Percentiles rank a stretch among this genome's conserved stretches.
phyloP scores from a whole-genome alignment of 352 stramenopile species.

The Pythium dissotocum region DNA sequence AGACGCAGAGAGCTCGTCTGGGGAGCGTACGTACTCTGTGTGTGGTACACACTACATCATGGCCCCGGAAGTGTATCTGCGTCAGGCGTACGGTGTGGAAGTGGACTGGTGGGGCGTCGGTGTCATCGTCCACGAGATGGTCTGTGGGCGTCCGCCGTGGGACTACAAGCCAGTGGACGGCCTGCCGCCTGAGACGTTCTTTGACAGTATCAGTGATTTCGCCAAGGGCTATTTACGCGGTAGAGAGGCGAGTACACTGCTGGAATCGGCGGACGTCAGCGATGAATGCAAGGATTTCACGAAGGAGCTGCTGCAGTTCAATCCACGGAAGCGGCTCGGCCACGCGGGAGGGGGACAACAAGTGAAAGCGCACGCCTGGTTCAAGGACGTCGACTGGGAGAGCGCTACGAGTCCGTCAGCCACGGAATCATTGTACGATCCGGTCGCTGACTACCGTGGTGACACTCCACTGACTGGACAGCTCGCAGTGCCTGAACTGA shows the following conservation, averaged over 20 bases:
- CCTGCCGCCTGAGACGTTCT: conserved; percentile 10
- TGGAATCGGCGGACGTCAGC: conserved; percentile 5
- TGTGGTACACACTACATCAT: conserved; percentile 81
- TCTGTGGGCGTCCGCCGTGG: conserved; percentile 61
- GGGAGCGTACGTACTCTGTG: conserved; percentile 37
- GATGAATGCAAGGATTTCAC: conserved; percentile 14
- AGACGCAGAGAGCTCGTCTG: conserved; percentile 12
- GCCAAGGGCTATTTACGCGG: conserved; percentile 16
- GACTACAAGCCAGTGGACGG: conserved; percentile 56
- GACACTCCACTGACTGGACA: neutral
- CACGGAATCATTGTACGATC: conserved; percentile 33
- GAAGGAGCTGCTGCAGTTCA: conserved; percentile 16
- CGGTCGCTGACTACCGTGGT: conserved; percentile 35
- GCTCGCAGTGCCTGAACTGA: neutral
- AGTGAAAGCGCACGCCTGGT: conserved; percentile 69
- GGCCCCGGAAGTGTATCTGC: conserved; percentile 65
- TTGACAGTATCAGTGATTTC: conserved; percentile 18
- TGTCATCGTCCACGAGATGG: conserved; percentile 79
- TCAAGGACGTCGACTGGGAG: conserved; percentile 55
- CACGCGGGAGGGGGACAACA: conserved; percentile 38
- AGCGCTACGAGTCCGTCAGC: neutral
- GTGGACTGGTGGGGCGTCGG: conserved; percentile 81
- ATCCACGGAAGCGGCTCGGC: conserved; percentile 49
- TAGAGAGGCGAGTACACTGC: neutral
- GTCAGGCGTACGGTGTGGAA: conserved; percentile 32